Conservation (phyloP, 2,329 filamentous ascomycete genomes). For the Aspergillus chevalieri region DNA sequence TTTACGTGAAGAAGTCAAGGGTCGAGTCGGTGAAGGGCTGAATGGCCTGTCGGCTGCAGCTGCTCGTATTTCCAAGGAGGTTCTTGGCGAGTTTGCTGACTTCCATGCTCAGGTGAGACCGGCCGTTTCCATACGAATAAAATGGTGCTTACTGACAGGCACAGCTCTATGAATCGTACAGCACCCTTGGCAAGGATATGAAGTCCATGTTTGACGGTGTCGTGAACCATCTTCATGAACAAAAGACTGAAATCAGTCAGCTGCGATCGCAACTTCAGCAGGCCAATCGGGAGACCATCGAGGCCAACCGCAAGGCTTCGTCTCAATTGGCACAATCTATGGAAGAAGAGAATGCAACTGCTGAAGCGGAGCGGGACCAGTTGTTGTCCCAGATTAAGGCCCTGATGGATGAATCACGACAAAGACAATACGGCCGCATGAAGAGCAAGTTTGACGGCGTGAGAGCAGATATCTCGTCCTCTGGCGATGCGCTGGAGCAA, state of each 20-base stretch:
- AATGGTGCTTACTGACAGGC: conserved; percentile 11
- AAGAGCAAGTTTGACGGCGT: conserved; percentile 57
- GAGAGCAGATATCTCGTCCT: conserved; percentile 58
- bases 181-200: conserved; percentile 75
- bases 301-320: conserved; percentile 63
- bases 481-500: conserved; percentile 59
- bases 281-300: conserved; percentile 62
- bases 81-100: conserved; percentile 74
- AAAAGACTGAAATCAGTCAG: conserved; percentile 68
- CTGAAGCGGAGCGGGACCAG: conserved; percentile 65
- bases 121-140: not conserved
- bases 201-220: conserved; percentile 79
- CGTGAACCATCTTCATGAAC: conserved; percentile 64
- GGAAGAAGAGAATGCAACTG: conserved; percentile 67
- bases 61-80: conserved; percentile 81
- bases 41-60: conserved; percentile 77
- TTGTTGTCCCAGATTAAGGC: conserved; percentile 69
- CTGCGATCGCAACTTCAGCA: conserved; percentile 66
- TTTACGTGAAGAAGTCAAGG: conserved; percentile 82
- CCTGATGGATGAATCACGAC: conserved; percentile 69
- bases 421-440: conserved; percentile 67
- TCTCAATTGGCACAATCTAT: conserved; percentile 62
- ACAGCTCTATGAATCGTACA: conserved; percentile 77
- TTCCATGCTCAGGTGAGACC: conserved; percentile 63
- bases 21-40: conserved; percentile 75